Evolutionary conservation across 106 monocot species (phyloP).

Genomic region (Dendrobium nobile): DNA sequence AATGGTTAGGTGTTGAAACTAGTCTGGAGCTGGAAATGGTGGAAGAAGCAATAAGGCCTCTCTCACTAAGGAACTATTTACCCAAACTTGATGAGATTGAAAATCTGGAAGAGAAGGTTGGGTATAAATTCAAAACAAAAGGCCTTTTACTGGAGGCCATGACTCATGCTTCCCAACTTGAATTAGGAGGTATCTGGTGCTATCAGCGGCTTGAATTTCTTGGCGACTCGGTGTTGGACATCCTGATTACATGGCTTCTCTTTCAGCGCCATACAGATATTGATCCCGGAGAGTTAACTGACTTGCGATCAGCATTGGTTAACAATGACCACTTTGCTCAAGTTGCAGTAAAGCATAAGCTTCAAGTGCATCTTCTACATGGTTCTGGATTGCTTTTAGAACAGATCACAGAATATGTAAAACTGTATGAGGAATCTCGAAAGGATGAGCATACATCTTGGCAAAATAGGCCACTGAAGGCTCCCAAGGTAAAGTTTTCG

Average conservation of each 20-base stretch:
- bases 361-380: slow-evolving; percentile 73
- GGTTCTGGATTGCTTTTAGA: slow-evolving; percentile 56
- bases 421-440: slow-evolving; percentile 18
- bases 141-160: slow-evolving; percentile 85
- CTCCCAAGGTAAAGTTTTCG: slow-evolving; percentile 53
- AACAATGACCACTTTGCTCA: slow-evolving; percentile 87
- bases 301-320: slow-evolving; percentile 78
- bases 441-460: slow-evolving; percentile 11
- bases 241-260: slow-evolving; percentile 73
- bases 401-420: slow-evolving; percentile 61
- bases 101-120: slow-evolving; percentile 60
- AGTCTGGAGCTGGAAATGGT: slow-evolving; percentile 33
- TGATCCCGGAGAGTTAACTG: slow-evolving; percentile 86
- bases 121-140: slow-evolving; percentile 50
- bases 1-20: slow-evolving; percentile 70
- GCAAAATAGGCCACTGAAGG: slow-evolving; percentile 25
- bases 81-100: slow-evolving; percentile 45
- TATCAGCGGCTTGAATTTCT: slow-evolving; percentile 95
- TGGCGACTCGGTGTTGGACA: slow-evolving; percentile 76
- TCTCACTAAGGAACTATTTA: slow-evolving; percentile 30
- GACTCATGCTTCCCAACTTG: slow-evolving; percentile 65
- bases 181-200: slow-evolving; percentile 38
- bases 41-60: slow-evolving; percentile 30
- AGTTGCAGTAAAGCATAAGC: slow-evolving; percentile 65
- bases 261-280: slow-evolving; percentile 48